phyloP scores from a whole-genome alignment of 1,139 yeast species.

The Suhomyces bolitotheri region DNA sequence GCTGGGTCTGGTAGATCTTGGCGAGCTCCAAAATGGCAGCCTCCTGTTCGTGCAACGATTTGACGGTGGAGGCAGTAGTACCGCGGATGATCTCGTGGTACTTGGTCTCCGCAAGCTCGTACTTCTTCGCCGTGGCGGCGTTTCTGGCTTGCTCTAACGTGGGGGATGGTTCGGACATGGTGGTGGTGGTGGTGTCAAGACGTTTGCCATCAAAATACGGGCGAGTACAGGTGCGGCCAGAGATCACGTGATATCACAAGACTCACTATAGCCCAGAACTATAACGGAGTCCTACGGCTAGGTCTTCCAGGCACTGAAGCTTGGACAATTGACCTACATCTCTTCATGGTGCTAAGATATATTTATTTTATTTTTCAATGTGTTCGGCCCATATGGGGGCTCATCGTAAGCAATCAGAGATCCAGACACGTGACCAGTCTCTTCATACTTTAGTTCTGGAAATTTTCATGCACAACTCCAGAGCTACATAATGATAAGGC shows the following conservation, averaged over 20 bases:
- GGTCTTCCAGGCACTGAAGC: too few species aligned
- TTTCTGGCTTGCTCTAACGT: conserved; percentile 59
- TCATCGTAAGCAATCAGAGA: too few species aligned
- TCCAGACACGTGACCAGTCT: too few species aligned
- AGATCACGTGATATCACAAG: not conserved
- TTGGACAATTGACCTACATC: too few species aligned
- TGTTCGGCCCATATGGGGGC: too few species aligned
- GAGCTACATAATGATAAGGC: conserved; percentile 5
- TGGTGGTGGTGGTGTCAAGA: conserved; percentile 1
- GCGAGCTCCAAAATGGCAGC: conserved; percentile 65
- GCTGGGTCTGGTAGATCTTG: conserved; percentile 48
- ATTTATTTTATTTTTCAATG: too few species aligned
- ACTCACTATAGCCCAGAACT: too few species aligned
- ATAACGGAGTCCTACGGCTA: too few species aligned
- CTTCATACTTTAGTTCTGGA: not conserved
- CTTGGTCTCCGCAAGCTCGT: conserved; percentile 55
- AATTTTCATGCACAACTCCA: not conserved
- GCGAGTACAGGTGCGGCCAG: too few species aligned
- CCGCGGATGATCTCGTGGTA: conserved; percentile 45
- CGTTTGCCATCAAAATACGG: conserved; percentile 17
- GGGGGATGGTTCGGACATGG: conserved; percentile 24
- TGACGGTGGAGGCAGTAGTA: conserved; percentile 33
- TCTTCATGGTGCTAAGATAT: too few species aligned
- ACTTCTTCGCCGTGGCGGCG: conserved; percentile 50
- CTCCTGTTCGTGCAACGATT: conserved; percentile 54